phyloP scores from a whole-genome alignment of 306 rosid species.

The Cicer pinnatifidum region DNA sequence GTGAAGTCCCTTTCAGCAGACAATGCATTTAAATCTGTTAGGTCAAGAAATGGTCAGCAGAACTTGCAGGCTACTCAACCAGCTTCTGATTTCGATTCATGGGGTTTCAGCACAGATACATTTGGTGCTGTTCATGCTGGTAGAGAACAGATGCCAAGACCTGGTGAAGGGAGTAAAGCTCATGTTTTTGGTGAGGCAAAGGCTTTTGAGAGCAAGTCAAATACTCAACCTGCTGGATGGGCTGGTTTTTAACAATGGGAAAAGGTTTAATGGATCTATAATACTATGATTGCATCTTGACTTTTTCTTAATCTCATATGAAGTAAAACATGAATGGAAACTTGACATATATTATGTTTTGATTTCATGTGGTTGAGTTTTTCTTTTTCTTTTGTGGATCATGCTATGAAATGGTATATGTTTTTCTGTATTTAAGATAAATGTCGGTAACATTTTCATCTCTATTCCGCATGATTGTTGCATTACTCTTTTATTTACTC shows the following conservation, averaged over 20 bases:
- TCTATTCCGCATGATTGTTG: conserved; percentile 42
- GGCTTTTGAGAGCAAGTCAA: conserved; percentile 56
- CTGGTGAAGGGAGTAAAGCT: conserved; percentile 58
- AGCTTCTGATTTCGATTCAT: conserved; percentile 60
- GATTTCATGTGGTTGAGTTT: conserved; percentile 54
- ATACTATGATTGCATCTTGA: conserved; percentile 39
- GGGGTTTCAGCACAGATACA: conserved; percentile 85
- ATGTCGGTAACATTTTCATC: conserved; percentile 18
- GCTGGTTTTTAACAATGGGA: conserved; percentile 73
- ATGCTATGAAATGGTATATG: conserved; percentile 42
- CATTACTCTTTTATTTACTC: not conserved
- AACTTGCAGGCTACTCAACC: conserved; percentile 56
- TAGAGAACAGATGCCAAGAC: conserved; percentile 55
- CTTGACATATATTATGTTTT: not conserved
- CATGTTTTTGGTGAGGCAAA: conserved; percentile 56
- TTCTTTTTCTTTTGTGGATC: conserved; percentile 54
- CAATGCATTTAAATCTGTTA: conserved; percentile 64
- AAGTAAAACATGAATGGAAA: no score
- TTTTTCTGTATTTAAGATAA: conserved; percentile 38
- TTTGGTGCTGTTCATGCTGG: conserved; percentile 64
- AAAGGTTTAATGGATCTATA: conserved; percentile 37
- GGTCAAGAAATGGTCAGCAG: conserved; percentile 67
- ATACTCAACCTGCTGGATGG: conserved; percentile 96
- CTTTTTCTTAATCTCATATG: not conserved
- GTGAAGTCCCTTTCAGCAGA: conserved; percentile 54